These are phyloP conservation scores for Bremia lactucae DNA, from an alignment of 352 stramenopile species.

Conservation along the genomic window DNA sequence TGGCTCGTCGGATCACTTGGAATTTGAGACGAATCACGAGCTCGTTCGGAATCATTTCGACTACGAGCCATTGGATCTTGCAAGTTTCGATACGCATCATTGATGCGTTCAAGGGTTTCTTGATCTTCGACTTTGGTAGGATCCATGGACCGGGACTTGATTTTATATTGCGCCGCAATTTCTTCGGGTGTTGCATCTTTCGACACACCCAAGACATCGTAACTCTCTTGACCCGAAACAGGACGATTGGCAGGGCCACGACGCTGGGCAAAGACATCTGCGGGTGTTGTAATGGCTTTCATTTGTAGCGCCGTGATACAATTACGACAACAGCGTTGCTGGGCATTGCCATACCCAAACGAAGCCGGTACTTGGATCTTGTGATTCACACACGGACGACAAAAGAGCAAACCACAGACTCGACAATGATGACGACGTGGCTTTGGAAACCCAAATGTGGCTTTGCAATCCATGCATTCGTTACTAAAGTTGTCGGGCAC, in stretches of 20 bases:
- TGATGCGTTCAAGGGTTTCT: constrained; percentile 68
- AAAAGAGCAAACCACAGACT: constrained; percentile 78
- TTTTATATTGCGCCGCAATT: constrained; percentile 71
- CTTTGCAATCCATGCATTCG: constrained; percentile 84
- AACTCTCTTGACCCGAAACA: constrained; percentile 27
- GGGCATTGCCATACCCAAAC: constrained; percentile 68
- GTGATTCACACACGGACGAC: constrained; percentile 68
- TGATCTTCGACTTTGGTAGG: constrained; percentile 48
- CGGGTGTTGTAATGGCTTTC: constrained; percentile 79
- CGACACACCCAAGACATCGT: constrained; percentile 59
- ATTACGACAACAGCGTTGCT: constrained; percentile 71
- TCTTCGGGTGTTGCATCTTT: constrained; percentile 61
- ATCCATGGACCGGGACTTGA: constrained; percentile 54
- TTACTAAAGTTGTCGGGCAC: constrained; percentile 80
- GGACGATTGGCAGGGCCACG: constrained; percentile 43
- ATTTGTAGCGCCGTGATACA: constrained; percentile 77
- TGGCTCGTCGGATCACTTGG: constrained; percentile 21
- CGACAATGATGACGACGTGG: constrained; percentile 76
- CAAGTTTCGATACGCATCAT: constrained; percentile 64
- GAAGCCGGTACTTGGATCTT: constrained; percentile 73
- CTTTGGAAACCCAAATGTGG: constrained; percentile 73
- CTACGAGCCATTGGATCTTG: constrained; percentile 45
- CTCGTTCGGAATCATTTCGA: constrained; percentile 48
- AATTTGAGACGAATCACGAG: constrained; percentile 44
- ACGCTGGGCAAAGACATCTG: constrained; percentile 78